Evolutionary conservation across 176 grass and related monocot genomes (phyloP).

Genomic region (Aegilops umbellulata): DNA sequence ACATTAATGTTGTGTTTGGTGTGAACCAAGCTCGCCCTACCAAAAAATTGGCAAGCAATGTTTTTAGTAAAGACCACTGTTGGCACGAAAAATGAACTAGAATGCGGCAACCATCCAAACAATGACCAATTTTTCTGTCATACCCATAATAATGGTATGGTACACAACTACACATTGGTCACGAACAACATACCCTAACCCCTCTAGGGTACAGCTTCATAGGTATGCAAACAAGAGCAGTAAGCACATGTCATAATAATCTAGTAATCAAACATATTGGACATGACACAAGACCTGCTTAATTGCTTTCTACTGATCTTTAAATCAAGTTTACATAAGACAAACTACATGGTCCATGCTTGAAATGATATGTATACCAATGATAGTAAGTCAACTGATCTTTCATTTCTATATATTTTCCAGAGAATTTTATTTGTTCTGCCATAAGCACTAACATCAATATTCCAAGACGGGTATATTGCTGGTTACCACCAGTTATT

Average conservation of each 20-base stretch:
- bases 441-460: background rate
- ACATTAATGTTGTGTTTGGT: background rate
- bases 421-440: background rate
- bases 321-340: background rate
- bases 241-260: background rate
- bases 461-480: background rate
- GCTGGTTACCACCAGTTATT: background rate
- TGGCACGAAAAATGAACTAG: background rate
- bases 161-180: background rate
- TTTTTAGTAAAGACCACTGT: background rate
- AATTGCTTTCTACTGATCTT: background rate
- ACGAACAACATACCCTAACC: background rate
- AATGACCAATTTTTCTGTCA: background rate
- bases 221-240: background rate
- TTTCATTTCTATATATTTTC: background rate
- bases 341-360: background rate
- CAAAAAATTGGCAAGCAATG: too few relatives aligned
- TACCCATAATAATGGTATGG: background rate
- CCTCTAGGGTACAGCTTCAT: background rate
- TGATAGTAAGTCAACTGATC: background rate
- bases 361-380: background rate
- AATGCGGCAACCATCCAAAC: background rate
- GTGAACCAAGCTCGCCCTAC: background rate
- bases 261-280: background rate
- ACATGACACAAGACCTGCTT: background rate